phyloP scores from a whole-genome alignment of 805 yeast genomes.

The Metschnikowia santaceciliae region DNA sequence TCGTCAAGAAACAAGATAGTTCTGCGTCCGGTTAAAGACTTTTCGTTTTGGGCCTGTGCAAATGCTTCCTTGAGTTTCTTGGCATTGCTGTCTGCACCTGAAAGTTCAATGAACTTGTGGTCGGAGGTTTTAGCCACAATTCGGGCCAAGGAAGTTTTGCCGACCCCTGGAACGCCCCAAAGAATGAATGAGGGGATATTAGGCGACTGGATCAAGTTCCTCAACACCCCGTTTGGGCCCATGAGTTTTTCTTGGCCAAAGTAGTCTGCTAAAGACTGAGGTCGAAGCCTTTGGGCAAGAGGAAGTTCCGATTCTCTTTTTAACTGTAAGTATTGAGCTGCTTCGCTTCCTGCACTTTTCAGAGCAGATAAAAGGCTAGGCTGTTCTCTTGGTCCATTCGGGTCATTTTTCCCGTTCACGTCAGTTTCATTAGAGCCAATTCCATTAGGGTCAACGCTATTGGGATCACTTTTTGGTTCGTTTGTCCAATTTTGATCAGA shows the following conservation, averaged over 20 bases:
- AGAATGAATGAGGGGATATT: constrained; percentile 38
- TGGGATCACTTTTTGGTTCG: no score
- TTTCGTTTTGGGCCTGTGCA: constrained; percentile 34
- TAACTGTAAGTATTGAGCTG: constrained; percentile 8
- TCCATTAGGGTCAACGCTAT: no score
- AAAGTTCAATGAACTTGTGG: constrained; percentile 35
- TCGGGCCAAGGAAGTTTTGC: constrained; percentile 41
- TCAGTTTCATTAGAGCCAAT: no score
- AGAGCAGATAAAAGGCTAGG: no score
- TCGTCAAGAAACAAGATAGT: constrained; percentile 39
- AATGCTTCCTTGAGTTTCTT: constrained; percentile 35
- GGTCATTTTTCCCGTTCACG: no score
- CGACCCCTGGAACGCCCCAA: constrained; percentile 46
- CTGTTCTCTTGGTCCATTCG: no score
- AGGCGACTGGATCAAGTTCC: constrained; percentile 31
- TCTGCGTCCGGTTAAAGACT: constrained; percentile 28
- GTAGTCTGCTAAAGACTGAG: constrained; percentile 35
- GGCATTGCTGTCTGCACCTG: constrained; percentile 38
- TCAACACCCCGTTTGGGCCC: constrained; percentile 33
- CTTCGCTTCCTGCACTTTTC: background rate
- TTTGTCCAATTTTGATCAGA: no score
- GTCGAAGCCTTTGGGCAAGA: constrained; percentile 39
- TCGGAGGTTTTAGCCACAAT: constrained; percentile 32
- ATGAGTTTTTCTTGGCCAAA: constrained; percentile 41
- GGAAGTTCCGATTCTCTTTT: constrained; percentile 26